Evolutionary conservation across 495 filamentous ascomycete species (phyloP).

Genomic region (Aspergillus bertholletiae): DNA sequence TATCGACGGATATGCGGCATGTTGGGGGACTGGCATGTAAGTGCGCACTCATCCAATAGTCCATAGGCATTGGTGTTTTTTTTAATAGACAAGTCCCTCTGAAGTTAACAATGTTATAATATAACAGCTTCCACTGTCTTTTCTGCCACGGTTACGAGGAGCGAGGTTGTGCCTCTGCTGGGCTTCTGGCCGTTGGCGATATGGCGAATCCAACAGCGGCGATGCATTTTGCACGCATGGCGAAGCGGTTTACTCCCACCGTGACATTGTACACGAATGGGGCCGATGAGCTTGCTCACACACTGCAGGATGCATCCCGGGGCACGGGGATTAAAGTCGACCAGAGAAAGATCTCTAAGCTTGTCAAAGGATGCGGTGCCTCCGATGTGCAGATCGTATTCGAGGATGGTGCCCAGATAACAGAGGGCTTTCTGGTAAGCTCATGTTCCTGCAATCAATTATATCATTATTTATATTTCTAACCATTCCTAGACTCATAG

Average conservation of each 20-base stretch:
- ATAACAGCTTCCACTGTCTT: slow-evolving; percentile 41
- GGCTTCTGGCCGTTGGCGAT: slow-evolving; percentile 17
- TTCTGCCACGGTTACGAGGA: slow-evolving; percentile 48
- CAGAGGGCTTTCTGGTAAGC: slow-evolving; percentile 6
- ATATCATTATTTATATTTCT: not conserved
- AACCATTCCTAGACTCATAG: not conserved
- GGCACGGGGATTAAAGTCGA: not conserved
- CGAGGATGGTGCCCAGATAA: not conserved
- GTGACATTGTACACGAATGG: slow-evolving; percentile 7
- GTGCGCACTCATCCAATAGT: not conserved
- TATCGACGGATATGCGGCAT: slow-evolving; percentile 30
- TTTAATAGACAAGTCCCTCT: too few relatives aligned
- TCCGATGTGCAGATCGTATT: not conserved
- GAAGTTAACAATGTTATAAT: slow-evolving; percentile 2
- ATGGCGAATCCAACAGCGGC: not conserved
- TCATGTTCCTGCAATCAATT: not conserved
- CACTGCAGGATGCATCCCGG: not conserved
- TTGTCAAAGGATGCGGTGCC: not conserved
- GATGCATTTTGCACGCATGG: not conserved
- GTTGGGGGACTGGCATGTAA: slow-evolving; percentile 28
- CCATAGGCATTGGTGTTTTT: too few relatives aligned
- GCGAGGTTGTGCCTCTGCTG: slow-evolving; percentile 22
- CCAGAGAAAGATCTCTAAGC: not conserved
- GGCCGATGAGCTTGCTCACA: not conserved
- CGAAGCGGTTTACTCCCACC: not conserved